These are phyloP conservation scores for Lycium barbarum DNA, from an alignment of 257 asterid genomes.

Conservation along the genomic window DNA sequence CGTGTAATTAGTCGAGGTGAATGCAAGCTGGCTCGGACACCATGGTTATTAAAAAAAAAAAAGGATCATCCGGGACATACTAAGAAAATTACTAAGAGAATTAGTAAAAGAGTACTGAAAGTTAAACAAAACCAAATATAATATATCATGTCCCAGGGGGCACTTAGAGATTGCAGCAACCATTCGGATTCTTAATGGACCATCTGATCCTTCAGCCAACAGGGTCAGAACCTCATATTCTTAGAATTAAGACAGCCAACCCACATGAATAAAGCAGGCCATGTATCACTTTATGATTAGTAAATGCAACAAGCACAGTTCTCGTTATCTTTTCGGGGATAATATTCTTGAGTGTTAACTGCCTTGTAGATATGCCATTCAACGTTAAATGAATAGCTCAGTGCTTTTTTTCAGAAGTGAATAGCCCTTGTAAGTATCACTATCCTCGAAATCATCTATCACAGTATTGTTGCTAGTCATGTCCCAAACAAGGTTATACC, in stretches of 20 bases:
- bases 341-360: slow-evolving; percentile 4
- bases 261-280: background rate
- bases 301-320: background rate
- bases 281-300: slow-evolving; percentile 14
- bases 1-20: background rate
- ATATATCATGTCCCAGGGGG: background rate
- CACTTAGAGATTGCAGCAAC: background rate
- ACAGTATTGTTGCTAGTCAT: background rate
- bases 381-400: background rate
- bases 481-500: background rate
- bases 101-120: background rate
- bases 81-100: slow-evolving; percentile 9
- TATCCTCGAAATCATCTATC: background rate
- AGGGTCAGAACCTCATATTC: slow-evolving; percentile 10
- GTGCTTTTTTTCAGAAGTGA: background rate
- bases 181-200: background rate
- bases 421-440: slow-evolving; percentile 8
- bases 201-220: background rate
- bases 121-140: background rate
- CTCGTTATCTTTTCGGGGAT: slow-evolving; percentile 22
- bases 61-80: background rate
- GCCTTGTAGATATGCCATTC: background rate
- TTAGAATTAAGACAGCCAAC: background rate
- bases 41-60: background rate
- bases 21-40: background rate